Percentiles rank a stretch among this genome's conserved stretches.
Conservation (phyloP, 495 filamentous ascomycete species). For the Clohesyomyces aquaticus region DNA sequence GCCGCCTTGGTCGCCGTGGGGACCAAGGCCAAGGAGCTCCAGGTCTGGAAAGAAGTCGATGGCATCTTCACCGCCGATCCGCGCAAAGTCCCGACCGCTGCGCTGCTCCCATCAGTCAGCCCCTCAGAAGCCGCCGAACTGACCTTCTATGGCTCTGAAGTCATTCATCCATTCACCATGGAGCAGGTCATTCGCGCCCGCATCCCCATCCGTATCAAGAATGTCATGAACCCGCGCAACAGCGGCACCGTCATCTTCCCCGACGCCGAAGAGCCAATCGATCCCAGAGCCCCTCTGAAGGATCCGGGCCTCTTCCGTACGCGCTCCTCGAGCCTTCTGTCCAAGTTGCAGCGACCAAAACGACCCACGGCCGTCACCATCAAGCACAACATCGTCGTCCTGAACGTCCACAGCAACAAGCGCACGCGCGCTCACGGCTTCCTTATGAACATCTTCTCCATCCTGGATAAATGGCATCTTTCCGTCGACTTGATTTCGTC, state of each 20-base stretch:
- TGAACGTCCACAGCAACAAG: conserved; percentile 95
- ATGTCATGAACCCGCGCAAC: conserved; percentile 91
- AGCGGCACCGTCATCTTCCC: conserved; percentile 83
- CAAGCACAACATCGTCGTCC: conserved; percentile 87
- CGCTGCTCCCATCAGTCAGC: conserved; percentile 55
- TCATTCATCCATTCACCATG: conserved; percentile 98
- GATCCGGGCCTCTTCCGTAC: conserved; percentile 48
- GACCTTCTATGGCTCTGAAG: conserved; percentile 63
- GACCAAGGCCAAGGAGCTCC: conserved; percentile 54
- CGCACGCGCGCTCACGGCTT: conserved; percentile 87
- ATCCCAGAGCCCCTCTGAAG: conserved; percentile 53
- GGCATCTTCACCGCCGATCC: conserved; percentile 63
- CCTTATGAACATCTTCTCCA: conserved; percentile 85
- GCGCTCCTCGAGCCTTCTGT: conserved; percentile 40
- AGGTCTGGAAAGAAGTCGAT: conserved; percentile 63
- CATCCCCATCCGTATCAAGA: conserved; percentile 97
- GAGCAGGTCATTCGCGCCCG: conserved; percentile 92
- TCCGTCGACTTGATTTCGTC: conserved; percentile 93
- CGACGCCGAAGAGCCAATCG: conserved; percentile 52
- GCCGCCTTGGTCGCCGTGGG: conserved; percentile 56
- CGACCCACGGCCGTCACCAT: conserved; percentile 90
- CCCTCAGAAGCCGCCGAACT: conserved; percentile 58
- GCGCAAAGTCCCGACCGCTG: conserved; percentile 57
- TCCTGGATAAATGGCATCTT: conserved; percentile 76
- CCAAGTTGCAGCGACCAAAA: conserved; percentile 36